phyloP scores from a whole-genome alignment of 148 eudicot genomes.

The Tetragonia tetragonoides region DNA sequence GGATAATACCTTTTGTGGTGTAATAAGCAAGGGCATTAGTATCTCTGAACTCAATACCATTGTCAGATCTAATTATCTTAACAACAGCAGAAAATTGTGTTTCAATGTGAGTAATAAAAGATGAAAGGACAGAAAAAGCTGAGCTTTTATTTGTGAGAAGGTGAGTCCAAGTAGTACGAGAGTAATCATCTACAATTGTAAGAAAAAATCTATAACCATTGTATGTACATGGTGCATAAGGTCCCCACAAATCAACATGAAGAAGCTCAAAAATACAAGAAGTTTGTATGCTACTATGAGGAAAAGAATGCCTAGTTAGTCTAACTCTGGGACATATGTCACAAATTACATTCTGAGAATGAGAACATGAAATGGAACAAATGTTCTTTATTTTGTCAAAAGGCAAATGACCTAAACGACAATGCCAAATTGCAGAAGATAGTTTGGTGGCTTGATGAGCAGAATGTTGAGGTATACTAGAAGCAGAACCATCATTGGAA shows the following conservation, averaged over 20 bases:
- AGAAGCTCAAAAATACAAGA: not conserved
- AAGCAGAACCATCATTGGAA: too few relatives aligned
- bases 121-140: not conserved
- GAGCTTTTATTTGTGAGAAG: conserved; percentile 2
- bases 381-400: not conserved
- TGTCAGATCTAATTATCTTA: conserved; percentile 17
- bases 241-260: conserved; percentile 20
- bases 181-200: conserved; percentile 16
- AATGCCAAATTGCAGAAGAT: not conserved
- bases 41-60: conserved; percentile 12
- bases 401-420: not conserved
- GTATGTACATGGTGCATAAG: not conserved
- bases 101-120: not conserved
- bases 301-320: not conserved
- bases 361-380: not conserved
- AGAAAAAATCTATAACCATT: conserved; percentile 14
- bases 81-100: not conserved
- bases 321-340: not conserved
- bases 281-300: not conserved
- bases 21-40: not conserved
- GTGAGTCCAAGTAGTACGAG: conserved; percentile 14
- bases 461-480: too few relatives aligned
- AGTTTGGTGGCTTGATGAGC: too few relatives aligned
- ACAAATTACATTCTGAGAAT: not conserved
- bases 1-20: not conserved